phyloP scores from a whole-genome alignment of 768 basidiomycete species.

The Leccinellum luteum region DNA sequence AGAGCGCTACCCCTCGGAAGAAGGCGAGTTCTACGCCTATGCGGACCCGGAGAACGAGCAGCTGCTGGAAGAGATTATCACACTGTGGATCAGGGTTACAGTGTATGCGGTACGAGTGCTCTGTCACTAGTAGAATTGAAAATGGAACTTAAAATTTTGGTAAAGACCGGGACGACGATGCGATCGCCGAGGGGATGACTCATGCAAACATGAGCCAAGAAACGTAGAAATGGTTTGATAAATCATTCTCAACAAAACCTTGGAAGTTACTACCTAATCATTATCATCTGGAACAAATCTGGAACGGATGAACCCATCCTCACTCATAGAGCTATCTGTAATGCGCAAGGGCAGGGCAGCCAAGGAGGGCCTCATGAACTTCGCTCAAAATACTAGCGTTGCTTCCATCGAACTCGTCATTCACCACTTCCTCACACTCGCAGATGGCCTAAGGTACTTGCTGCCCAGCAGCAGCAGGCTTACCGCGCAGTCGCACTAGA shows the following conservation, averaged over 20 bases:
- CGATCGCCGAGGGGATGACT: too few relatives aligned
- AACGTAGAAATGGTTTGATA: too few relatives aligned
- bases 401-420: conserved; percentile 70
- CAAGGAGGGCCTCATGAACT: conserved; percentile 95
- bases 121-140: too few relatives aligned
- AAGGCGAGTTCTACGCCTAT: conserved; percentile 81
- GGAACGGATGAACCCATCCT: conserved; percentile 99
- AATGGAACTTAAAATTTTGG: too few relatives aligned
- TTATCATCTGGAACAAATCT: too few relatives aligned
- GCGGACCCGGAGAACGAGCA: conserved; percentile 72
- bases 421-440: not conserved
- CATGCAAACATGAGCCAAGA: too few relatives aligned
- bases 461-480: not conserved
- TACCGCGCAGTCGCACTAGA: conserved; percentile 43
- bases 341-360: conserved; percentile 92
- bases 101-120: conserved; percentile 37
- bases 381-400: conserved; percentile 91
- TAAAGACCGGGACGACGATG: too few relatives aligned
- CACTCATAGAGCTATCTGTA: conserved; percentile 94
- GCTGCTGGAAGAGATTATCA: conserved; percentile 71
- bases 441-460: not conserved
- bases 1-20: too few relatives aligned
- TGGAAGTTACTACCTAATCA: too few relatives aligned
- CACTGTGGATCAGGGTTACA: conserved; percentile 75
- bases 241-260: conserved; percentile 91